Evolutionary conservation across 208 protist species (phyloP), one percentile per base, ranked within the genome.

Genomic region (Strigomonas culicis): DNA sequence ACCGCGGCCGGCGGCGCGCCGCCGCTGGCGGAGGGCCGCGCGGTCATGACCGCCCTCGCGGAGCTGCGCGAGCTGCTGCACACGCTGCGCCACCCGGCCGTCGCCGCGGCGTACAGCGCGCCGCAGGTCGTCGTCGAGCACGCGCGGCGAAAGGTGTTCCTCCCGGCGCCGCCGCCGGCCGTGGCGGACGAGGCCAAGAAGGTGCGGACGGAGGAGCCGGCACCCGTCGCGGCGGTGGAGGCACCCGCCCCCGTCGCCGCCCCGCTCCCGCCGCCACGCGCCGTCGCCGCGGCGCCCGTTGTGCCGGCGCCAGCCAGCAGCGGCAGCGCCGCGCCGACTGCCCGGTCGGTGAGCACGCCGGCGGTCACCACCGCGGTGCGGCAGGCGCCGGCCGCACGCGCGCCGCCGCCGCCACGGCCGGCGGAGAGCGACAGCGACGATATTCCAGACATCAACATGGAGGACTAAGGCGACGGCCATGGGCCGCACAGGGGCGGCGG

Each of bases 21-120:
- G 24, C 51, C 24, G 28, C 30, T 56, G 28, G 10, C 51, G 24
- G 21, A 19, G 21, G 28, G 13, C 21, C 24, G 21, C 4, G 51
- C 51, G 3, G 28, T 56, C 21, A 30, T 56, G 28, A 22, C 51
- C 21, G 51, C 51, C 44, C 66, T 22, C 43, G 74, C 43, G 50
- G 57, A 47, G 39, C 59, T 50, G 74, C 65, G 31, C 53, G 66
- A 28, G 24, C 24, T 32, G 41, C 39, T 63, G 21, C 17, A 25
- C 13, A 10, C 21, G 39, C n/a, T 63, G 47, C 55, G 60, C 4
- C 68, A 75, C 59, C 68, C 74, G 31, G 36, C 63, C 44, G 63
- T 61, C 11, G 10, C 75, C 4, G 68, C 74, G 19, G 67, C 65
- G 47, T 75, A 75, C 59, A 36, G 68, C 17, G 60, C 63, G 17